Conservation (phyloP, 805 yeast genomes). For the Yarrowia yakushimensis region DNA sequence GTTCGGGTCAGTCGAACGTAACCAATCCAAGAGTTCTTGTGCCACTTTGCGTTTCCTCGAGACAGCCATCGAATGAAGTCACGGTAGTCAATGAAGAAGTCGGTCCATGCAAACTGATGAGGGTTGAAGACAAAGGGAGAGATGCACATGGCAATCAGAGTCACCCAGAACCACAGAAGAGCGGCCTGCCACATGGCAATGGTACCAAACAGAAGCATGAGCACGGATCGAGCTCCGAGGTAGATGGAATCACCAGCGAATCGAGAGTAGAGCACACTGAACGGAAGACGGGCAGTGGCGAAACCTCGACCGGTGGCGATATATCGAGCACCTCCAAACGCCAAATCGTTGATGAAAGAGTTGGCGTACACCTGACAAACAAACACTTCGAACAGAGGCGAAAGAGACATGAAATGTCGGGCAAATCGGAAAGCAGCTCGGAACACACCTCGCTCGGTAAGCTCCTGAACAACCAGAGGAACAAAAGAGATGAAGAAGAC, state of each 20-base stretch:
- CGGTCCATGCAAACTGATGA: constrained; percentile 95
- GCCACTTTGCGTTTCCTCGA: constrained; percentile 68
- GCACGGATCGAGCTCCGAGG: constrained; percentile 64
- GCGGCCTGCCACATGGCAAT: constrained; percentile 92
- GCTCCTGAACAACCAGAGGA: constrained; percentile 82
- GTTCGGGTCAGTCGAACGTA: constrained; percentile 75
- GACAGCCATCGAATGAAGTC: constrained; percentile 86
- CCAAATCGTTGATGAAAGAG: constrained; percentile 67
- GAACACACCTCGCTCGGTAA: constrained; percentile 79
- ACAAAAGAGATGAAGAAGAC: constrained; percentile 90
- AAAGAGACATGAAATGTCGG: constrained; percentile 74
- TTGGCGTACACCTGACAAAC: constrained; percentile 90
- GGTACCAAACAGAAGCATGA: constrained; percentile 72
- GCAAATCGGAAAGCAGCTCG: constrained; percentile 66
- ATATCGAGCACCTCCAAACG: constrained; percentile 89
- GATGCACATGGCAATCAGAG: constrained; percentile 78
- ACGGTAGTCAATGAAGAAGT: constrained; percentile 93
- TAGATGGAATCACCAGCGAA: constrained; percentile 76
- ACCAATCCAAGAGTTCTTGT: constrained; percentile 74
- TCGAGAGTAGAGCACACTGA: constrained; percentile 66
- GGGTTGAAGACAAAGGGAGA: constrained; percentile 97
- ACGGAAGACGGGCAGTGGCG: constrained; percentile 78
- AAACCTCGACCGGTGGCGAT: constrained; percentile 93
- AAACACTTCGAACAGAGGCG: constrained; percentile 92
- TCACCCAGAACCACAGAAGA: constrained; percentile 95